These are phyloP conservation scores for Lepraria neglecta DNA, from an alignment of 495 filamentous ascomycete genomes.

Conservation along the genomic window DNA sequence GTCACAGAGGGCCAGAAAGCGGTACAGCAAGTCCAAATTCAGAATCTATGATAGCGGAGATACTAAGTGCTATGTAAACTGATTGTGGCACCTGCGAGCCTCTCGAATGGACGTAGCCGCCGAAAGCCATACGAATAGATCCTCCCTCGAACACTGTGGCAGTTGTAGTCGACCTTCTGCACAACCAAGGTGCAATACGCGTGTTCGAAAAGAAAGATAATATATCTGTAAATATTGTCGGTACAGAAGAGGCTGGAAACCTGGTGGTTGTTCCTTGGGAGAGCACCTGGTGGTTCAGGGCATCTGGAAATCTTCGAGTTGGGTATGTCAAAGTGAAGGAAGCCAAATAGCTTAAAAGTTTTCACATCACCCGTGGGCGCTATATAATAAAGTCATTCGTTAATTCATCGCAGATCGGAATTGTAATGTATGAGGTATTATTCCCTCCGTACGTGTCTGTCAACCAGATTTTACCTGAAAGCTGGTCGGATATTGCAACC, in stretches of 20 bases:
- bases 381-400: background rate
- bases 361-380: background rate
- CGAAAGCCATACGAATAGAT: constrained; percentile 4
- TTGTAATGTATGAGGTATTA: background rate
- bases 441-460: background rate
- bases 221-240: background rate
- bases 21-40: constrained; percentile 11
- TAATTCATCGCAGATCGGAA: background rate
- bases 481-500: background rate
- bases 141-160: constrained; percentile 3
- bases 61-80: constrained; percentile 7
- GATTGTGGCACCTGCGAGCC: background rate
- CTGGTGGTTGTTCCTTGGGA: background rate
- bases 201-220: background rate
- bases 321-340: background rate
- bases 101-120: background rate
- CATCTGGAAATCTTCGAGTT: background rate
- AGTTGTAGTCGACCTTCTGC: constrained; percentile 1
- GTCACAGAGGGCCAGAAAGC: background rate
- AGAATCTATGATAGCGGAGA: background rate
- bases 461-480: background rate
- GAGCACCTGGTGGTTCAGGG: background rate
- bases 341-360: background rate
- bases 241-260: background rate
- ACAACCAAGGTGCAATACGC: constrained; percentile 1